A percentile compares a stretch with the other conserved stretches of the same genome.
These are phyloP conservation scores for Tranzscheliella williamsii DNA, from an alignment of 1,284 basidiomycete species.

Conservation along the genomic window DNA sequence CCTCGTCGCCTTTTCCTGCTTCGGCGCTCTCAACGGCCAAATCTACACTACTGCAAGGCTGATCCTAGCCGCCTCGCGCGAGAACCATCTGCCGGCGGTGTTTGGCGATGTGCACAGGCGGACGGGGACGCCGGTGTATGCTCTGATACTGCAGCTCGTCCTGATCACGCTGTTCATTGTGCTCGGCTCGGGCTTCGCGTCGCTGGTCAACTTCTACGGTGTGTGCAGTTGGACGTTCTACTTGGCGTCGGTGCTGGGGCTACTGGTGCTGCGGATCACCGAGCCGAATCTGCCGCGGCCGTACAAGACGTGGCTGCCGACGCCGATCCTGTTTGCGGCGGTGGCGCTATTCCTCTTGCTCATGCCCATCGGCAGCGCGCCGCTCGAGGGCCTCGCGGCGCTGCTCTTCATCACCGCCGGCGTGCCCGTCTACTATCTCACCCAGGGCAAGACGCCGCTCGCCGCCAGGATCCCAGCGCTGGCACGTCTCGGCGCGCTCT, in stretches of 20 bases:
- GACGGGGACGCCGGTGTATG: slow-evolving; percentile 44
- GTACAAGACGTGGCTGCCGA: slow-evolving; percentile 76
- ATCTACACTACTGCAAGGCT: slow-evolving; percentile 68
- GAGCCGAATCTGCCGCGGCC: slow-evolving; percentile 83
- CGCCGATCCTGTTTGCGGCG: slow-evolving; percentile 85
- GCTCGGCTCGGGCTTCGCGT: slow-evolving; percentile 62
- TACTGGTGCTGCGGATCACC: slow-evolving; percentile 84
- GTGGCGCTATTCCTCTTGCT: slow-evolving; percentile 88
- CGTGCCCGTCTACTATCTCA: slow-evolving; percentile 51
- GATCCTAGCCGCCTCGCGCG: slow-evolving; percentile 83
- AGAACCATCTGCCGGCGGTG: slow-evolving; percentile 71
- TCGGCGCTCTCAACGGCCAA: slow-evolving; percentile 48
- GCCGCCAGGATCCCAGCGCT: slow-evolving; percentile 3
- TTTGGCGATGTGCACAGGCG: slow-evolving; percentile 30
- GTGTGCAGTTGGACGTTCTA: slow-evolving; percentile 57
- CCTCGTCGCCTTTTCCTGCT: slow-evolving; percentile 85
- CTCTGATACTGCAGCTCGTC: slow-evolving; percentile 33
- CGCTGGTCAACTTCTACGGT: slow-evolving; percentile 65
- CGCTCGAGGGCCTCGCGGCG: slow-evolving; percentile 67
- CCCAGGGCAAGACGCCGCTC: slow-evolving; percentile 26
- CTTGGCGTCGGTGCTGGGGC: slow-evolving; percentile 68
- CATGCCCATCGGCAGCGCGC: slow-evolving; percentile 94
- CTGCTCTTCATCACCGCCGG: slow-evolving; percentile 47
- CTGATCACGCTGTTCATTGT: slow-evolving; percentile 66
- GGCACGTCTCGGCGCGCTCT: not conserved